Base-by-base conservation (phyloP, 768 basidiomycete genomes). In the Phylloporus sp. region DNA sequence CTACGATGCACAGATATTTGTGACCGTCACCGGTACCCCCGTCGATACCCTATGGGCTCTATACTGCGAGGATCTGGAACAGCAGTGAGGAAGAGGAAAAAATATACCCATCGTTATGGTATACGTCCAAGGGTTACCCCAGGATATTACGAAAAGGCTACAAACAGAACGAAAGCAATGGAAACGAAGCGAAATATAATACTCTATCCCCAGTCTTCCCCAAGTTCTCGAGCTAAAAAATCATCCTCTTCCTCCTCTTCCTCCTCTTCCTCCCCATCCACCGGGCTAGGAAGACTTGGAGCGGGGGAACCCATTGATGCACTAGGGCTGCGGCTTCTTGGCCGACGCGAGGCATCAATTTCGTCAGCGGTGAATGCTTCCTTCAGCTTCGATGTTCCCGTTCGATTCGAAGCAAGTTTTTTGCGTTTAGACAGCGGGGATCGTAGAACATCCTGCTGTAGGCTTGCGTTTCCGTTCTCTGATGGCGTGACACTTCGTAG, bases 391-490 rank as follows among this genome's bases (percentile, higher is more conserved):
- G 87, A 89, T 45, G 73, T 68, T 40, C 82, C 81, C 11, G 74
- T 73, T 33, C 87, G 78, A 33, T 81, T 82, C 11, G 80, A 74
- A 7, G 76, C 78, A 31, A 90, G 55, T 66, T 82, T 88, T 71
- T 87, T 89, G 64, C 89, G 79, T 67, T 91, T 92, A 17, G 86
- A 79, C 33, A 87, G 71, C 1, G 86, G 87, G 3, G 86, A 89
- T 14, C 80, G 74, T 20, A 81, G 65, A 11, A 59, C 54, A 56
- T 80, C 76, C 28, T 74, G 67, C 15, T 65, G 62, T 24, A 27
- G 47, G 27, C 65, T 63, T 15, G 67, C 63, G 51, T 69, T 70
- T 28, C 69, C 75, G n/a, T 64, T 62, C 20, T 82, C 81, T 5
- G 82, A 82, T 0, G 88, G 85, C 4, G 89, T 90, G 18, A 78